Evolutionary conservation across 164 flowering plant genomes (phyloP), one percentile per base, ranked within the genome.

Genomic region (Aristolochia californica): DNA sequence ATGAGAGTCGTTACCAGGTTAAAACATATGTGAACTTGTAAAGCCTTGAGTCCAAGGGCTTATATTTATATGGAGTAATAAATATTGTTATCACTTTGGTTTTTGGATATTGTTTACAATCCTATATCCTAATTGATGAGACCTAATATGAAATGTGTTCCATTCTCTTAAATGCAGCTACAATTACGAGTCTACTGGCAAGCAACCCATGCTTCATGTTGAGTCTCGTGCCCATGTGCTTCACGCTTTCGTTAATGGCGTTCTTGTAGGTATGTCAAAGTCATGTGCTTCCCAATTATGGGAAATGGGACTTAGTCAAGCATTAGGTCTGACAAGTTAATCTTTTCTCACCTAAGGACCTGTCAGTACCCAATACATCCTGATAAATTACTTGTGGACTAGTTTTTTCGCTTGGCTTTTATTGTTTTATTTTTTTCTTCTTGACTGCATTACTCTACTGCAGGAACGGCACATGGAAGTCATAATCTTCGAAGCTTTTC

Each of bases 391-490:
- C 40, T 34, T 34, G 7, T 34, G 40, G 10, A 34, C 40, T 34
- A 34, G 40, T 34, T 34, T 12, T 34, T 12, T 34, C 10, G 10
- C 40, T 8, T 3, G 40, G 40, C 40, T 7, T 34, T 34, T 8
- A 12, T 34, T 34, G 40, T 34, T 34, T 34, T 34, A 5, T 4
- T 1, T 1, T 3, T 34, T 12, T 7, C 7, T 28, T n/a, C n/a
- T 34, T 34, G 10, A 0, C 10, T 34, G 5, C 10, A 34, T 34
- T 34, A 34, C 7, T 34, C 40, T 34, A 34, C 40, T 43, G 52
- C 63, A 88, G 98, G 87, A 67, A 77, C 75, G 61, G 75, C 70
- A n/a, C 88, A 88, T 72, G 95, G 96, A 60, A 69, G 63, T 25
- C 73, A 58, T 43, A 55, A 60, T 8, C 49, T 28, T 60, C 18